A percentile compares a stretch with the other conserved stretches of the same genome.
These are phyloP conservation scores for Suhomyces guaymorum DNA, from an alignment of 1,139 yeast genomes.

Conservation along the genomic window DNA sequence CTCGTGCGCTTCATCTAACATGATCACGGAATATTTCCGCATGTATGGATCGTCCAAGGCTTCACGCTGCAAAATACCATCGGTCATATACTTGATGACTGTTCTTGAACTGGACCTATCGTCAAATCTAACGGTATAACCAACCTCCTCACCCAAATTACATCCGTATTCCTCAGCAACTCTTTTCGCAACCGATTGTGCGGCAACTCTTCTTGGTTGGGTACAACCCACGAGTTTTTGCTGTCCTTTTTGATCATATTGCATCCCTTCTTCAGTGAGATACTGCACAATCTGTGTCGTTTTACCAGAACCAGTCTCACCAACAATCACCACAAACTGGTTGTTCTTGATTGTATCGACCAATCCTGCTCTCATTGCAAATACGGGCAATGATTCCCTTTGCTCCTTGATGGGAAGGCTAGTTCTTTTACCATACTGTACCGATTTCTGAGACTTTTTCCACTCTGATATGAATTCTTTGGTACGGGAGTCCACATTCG, in stretches of 20 bases:
- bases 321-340: slow-evolving; percentile 49
- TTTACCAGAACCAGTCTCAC: slow-evolving; percentile 46
- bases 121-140: slow-evolving; percentile 67
- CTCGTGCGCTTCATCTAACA: slow-evolving; percentile 96
- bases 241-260: slow-evolving; percentile 21
- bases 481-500: slow-evolving; percentile 8
- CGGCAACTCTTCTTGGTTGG: slow-evolving; percentile 76
- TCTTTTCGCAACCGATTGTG: slow-evolving; percentile 66
- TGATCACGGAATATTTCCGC: slow-evolving; percentile 75
- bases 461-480: slow-evolving; percentile 43
- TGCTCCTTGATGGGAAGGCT: slow-evolving; percentile 60
- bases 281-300: slow-evolving; percentile 37
- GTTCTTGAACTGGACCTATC: slow-evolving; percentile 58
- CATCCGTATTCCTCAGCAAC: slow-evolving; percentile 68
- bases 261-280: slow-evolving; percentile 40
- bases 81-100: slow-evolving; percentile 76
- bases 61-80: slow-evolving; percentile 89
- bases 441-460: slow-evolving; percentile 48
- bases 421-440: slow-evolving; percentile 57
- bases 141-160: slow-evolving; percentile 60
- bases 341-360: slow-evolving; percentile 53
- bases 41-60: slow-evolving; percentile 74
- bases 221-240: slow-evolving; percentile 64
- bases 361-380: slow-evolving; percentile 56
- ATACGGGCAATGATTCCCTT: slow-evolving; percentile 73